Evolutionary conservation across 1,284 basidiomycete species (phyloP), one percentile per base, ranked within the genome.

Genomic region (Abortiporus biennis): DNA sequence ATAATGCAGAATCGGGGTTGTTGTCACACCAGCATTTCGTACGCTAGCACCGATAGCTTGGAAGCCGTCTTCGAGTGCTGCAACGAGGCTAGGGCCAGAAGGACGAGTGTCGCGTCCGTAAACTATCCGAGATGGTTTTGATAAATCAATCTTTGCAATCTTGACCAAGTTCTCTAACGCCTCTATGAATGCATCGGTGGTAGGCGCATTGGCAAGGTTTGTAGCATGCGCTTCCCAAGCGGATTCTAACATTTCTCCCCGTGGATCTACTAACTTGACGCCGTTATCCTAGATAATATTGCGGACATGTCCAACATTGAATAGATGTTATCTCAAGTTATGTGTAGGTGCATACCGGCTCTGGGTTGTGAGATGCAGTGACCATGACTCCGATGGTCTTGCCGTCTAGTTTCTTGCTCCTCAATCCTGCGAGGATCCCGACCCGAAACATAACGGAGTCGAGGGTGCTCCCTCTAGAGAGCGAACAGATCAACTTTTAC

Each of bases 301-400:
- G 37, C 40, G 33, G 45, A 46, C 38, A 23, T 30, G 44, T 24
- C 40, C 37, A 16, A 24, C 24, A 39, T 29, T 4, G 19, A 17
- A 25, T 27, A 34, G 42, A 25, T 20, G 40, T 37, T 31, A 42
- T 40, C 38, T 31, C 16, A 6, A 19, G n/a, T 27, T 16, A 15
- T 31, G 22, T 30, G 30, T 22, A 22, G 27, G 36, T 40, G 13
- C 75, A 52, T 55, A 94, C 93, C 56, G 82, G 76, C 62, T 95
- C 95, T 15, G 95, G 95, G 63, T 99, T 99, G 67, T 99, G 96
- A 19, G 92, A 96, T 3, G 96, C 96, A 29, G 96, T 99, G 56
- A 99, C 86, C 96, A 99, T 99, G 17, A 99, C 87, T 23, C 96
- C 96, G 55, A 99, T 88, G 25, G 84, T 86, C 61, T 86, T 88